Conservation (phyloP, 2,329 filamentous ascomycete genomes). For the Alternaria viburni region DNA sequence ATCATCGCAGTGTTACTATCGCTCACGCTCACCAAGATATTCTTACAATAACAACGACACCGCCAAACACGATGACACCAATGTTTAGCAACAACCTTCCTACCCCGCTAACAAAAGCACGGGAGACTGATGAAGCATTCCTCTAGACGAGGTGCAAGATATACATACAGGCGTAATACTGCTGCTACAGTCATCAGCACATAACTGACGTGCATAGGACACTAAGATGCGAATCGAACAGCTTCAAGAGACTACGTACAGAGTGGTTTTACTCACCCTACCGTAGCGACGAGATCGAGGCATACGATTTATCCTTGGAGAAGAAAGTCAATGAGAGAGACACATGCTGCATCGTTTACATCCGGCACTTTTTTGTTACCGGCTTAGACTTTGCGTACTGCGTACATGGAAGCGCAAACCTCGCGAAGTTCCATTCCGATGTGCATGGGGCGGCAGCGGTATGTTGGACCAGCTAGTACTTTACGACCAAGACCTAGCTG, state of each 20-base stretch:
- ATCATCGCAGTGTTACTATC: background rate
- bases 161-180: constrained; percentile 2
- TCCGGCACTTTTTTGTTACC: constrained; percentile 17
- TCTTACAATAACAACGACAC: background rate
- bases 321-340: background rate
- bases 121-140: constrained; percentile 10
- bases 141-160: constrained; percentile 11
- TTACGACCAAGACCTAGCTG: background rate
- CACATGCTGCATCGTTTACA: constrained; percentile 19
- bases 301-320: background rate
- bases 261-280: constrained; percentile 14
- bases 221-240: background rate
- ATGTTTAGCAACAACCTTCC: background rate
- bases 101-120: background rate
- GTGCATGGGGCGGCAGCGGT: constrained; percentile 13
- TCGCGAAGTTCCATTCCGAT: constrained; percentile 13
- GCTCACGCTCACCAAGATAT: background rate
- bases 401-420: constrained; percentile 16
- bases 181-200: background rate
- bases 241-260: background rate
- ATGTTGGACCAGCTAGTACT: background rate
- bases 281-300: background rate
- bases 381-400: constrained; percentile 23
- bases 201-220: background rate
- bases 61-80: background rate